Evolutionary conservation across 495 filamentous ascomycete species (phyloP), one percentile per base, ranked within the genome.

Genomic region (Amniculicola lignicola): DNA sequence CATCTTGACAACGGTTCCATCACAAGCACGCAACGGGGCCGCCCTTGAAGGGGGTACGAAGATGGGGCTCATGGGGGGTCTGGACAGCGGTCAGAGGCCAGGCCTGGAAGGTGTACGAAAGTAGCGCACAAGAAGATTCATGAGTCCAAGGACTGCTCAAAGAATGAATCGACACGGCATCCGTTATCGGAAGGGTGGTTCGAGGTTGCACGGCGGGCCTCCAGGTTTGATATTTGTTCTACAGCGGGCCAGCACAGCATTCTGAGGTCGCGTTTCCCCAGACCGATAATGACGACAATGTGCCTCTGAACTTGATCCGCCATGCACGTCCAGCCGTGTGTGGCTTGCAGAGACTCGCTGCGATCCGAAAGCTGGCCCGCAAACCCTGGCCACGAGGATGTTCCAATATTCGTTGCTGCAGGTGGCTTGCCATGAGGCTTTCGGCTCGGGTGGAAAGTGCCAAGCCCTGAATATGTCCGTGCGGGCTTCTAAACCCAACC

Each of bases 331-430:
- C 36, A 27, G 11, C 22, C 49, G 47, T 33, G 50, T 42, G 57
- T 60, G 57, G 57, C 57, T 31, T 49, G 49, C 55, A 49, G 16
- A 35, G 23, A 19, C 27, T 43, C 2, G 54, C 33, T 45, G 55
- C 55, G 39, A 40, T 52, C 27, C 40, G 37, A 42, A 22, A 15
- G 10, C n/a, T n/a, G n/a, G 49, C 22, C 24, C 18, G 10, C 11
- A 12, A 45, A 33, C 25, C 36, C 27, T 36, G 11, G 23, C 35
- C 10, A 18, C 43, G 21, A n/a, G 14, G 15, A 18, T 11, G 18
- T 62, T 57, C 59, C 59, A 62, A 62, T 62, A 57, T 40, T 46
- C 28, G 19, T 45, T 46, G 59, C 46, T 57, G 59, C 58, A 57
- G 24, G 42, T 31, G 54, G 45, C 46, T 50, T 29, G 54, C 10